A percentile compares a stretch with the other conserved stretches of the same genome.
Evolutionary conservation across 139 green algal species (phyloP).

Genomic region (Zygnema circumcarinatum): DNA sequence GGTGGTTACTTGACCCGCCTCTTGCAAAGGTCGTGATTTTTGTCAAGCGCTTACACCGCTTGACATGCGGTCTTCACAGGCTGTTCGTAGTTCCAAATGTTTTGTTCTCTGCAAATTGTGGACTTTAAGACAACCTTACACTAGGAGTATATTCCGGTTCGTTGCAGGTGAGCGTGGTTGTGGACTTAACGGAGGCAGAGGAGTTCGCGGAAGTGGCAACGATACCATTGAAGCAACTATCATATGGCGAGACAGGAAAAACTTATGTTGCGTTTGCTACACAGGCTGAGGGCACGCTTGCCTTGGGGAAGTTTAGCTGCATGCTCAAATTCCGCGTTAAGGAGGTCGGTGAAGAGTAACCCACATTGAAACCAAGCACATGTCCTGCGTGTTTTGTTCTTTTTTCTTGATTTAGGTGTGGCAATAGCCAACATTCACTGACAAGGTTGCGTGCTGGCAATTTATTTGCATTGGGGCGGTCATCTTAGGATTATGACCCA

Average conservation of each 20-base stretch:
- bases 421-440: no score
- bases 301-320: conserved; percentile 74
- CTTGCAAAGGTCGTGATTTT: no score
- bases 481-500: conserved; percentile 7
- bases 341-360: conserved; percentile 74
- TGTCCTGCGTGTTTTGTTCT: not conserved
- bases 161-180: conserved; percentile 71
- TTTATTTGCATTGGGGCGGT: no score
- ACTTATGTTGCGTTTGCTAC: conserved; percentile 80
- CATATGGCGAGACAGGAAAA: conserved; percentile 77
- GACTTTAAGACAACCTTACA: no score
- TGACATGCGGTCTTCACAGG: no score
- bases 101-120: no score
- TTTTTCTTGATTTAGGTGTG: conserved; percentile 29
- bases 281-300: conserved; percentile 65
- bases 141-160: no score
- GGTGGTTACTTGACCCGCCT: no score
- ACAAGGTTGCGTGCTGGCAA: no score
- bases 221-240: conserved; percentile 84
- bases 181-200: conserved; percentile 88
- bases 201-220: conserved; percentile 83
- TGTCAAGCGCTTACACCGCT: no score
- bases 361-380: not conserved
- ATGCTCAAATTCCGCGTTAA: conserved; percentile 95
- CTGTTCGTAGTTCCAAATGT: no score